Conservation (phyloP, 1,284 basidiomycete species). For the Apiotrichum veenhuisii region DNA sequence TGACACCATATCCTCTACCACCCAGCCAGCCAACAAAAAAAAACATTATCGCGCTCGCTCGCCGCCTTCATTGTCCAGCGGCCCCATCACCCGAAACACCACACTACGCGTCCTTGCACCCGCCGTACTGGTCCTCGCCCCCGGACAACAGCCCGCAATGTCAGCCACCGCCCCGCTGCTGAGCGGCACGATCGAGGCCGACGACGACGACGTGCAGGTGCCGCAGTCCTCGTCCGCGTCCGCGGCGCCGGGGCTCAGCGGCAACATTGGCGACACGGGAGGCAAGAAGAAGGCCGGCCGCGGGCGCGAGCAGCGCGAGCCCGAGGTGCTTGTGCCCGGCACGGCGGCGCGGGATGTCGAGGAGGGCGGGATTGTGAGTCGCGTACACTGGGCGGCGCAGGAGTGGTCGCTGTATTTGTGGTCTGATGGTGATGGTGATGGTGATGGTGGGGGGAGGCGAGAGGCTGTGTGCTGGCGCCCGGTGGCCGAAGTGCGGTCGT, state of each 20-base stretch:
- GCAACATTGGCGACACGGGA: constrained; percentile 39
- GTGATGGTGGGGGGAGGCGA: not conserved
- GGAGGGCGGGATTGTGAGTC: constrained; percentile 47
- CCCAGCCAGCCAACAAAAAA: too few relatives aligned
- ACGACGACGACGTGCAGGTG: constrained; percentile 32
- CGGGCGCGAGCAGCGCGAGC: constrained; percentile 19
- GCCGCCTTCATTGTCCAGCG: too few relatives aligned
- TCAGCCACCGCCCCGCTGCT: constrained; percentile 40
- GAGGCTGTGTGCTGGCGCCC: too few relatives aligned
- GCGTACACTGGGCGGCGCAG: not conserved
- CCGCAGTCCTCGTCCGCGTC: constrained; percentile 5
- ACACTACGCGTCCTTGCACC: too few relatives aligned
- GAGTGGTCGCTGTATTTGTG: too few relatives aligned
- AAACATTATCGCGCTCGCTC: too few relatives aligned
- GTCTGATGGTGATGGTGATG: too few relatives aligned
- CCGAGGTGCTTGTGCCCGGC: constrained; percentile 45
- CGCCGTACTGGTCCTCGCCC: too few relatives aligned
- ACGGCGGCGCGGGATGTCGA: constrained; percentile 33
- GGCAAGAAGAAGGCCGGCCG: constrained; percentile 1
- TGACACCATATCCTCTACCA: too few relatives aligned
- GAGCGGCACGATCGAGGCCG: constrained; percentile 50
- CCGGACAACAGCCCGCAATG: constrained; percentile 20
- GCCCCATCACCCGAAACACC: too few relatives aligned
- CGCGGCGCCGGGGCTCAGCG: constrained; percentile 17
- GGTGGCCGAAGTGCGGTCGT: too few relatives aligned